Percentiles rank a stretch among this genome's conserved stretches.
Evolutionary conservation across 2,329 filamentous ascomycete species (phyloP).

Genomic region (Apiospora saccharicola): DNA sequence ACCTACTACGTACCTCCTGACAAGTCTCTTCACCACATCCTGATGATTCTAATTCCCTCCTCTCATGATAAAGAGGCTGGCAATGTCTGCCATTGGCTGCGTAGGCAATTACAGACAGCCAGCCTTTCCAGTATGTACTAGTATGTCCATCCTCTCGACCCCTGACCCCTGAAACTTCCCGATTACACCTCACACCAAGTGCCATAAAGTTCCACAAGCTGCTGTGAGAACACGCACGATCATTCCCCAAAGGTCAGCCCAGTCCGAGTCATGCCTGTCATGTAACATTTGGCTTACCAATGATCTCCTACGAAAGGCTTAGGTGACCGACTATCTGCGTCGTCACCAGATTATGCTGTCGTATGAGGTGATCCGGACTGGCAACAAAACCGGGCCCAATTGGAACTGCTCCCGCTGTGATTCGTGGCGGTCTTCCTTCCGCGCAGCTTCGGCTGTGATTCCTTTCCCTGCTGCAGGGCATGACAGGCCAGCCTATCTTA

Average conservation of each 20-base stretch:
- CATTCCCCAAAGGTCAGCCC: neutral
- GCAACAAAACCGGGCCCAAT: conserved; percentile 14
- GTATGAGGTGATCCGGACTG: neutral
- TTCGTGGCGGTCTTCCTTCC: conserved; percentile 14
- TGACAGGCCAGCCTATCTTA: neutral
- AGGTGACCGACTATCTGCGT: neutral
- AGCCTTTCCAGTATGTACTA: neutral
- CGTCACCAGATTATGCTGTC: neutral
- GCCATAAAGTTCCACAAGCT: conserved; percentile 11
- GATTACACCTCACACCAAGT: neutral
- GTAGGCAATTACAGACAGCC: neutral
- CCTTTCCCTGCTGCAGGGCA: conserved; percentile 7
- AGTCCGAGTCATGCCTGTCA: neutral
- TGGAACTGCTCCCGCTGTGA: conserved; percentile 10
- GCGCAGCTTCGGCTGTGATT: neutral
- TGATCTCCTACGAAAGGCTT: neutral
- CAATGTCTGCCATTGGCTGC: neutral
- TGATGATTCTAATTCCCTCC: neutral
- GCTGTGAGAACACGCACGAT: neutral
- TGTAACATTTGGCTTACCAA: neutral
- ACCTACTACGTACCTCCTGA: neutral
- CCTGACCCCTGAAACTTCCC: neutral
- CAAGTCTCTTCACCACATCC: neutral
- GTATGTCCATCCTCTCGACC: neutral
- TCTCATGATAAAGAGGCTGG: neutral